Evolutionary conservation across 345 rosid species (phyloP).

Genomic region (Brassica incana): DNA sequence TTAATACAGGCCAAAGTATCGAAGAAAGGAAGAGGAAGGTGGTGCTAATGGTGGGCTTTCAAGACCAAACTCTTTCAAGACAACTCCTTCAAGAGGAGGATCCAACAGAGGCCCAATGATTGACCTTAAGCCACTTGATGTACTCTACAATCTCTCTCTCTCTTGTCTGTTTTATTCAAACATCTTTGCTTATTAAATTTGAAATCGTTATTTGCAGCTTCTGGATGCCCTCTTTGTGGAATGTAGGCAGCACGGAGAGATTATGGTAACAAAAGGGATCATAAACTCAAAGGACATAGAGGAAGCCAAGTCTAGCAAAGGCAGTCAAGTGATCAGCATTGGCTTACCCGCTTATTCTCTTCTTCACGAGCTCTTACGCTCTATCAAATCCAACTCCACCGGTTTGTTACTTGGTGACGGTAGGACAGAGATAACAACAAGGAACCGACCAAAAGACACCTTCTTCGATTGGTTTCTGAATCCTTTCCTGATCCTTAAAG

Average conservation of each 20-base stretch:
- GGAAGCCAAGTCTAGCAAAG: constrained; percentile 64
- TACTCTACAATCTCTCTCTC: constrained; percentile 29
- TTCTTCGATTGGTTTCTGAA: constrained; percentile 91
- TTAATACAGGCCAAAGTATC: constrained; percentile 52
- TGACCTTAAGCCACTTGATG: constrained; percentile 86
- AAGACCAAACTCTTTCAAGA: constrained; percentile 51
- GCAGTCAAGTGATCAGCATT: constrained; percentile 63
- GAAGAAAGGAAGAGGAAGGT: constrained; percentile 34
- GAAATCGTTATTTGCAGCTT: constrained; percentile 44
- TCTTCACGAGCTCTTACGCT: constrained; percentile 63
- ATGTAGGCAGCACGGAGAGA: constrained; percentile 61
- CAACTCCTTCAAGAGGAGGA: constrained; percentile 51
- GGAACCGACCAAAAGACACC: constrained; percentile 77
- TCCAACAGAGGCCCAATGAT: constrained; percentile 56
- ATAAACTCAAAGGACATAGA: constrained; percentile 76
- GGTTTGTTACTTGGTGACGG: constrained; percentile 62
- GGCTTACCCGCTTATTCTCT: constrained; percentile 91
- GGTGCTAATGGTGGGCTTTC: constrained; percentile 35
- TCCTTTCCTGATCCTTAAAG: constrained; percentile 83
- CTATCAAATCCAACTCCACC: constrained; percentile 55
- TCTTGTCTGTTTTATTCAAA: too few species aligned
- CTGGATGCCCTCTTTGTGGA: constrained; percentile 63
- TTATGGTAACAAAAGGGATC: constrained; percentile 66
- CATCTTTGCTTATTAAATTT: neutral
- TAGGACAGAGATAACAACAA: constrained; percentile 62